These are phyloP conservation scores for Paraleonurus japonicus DNA, from an alignment of 257 asterid species.

Conservation along the genomic window DNA sequence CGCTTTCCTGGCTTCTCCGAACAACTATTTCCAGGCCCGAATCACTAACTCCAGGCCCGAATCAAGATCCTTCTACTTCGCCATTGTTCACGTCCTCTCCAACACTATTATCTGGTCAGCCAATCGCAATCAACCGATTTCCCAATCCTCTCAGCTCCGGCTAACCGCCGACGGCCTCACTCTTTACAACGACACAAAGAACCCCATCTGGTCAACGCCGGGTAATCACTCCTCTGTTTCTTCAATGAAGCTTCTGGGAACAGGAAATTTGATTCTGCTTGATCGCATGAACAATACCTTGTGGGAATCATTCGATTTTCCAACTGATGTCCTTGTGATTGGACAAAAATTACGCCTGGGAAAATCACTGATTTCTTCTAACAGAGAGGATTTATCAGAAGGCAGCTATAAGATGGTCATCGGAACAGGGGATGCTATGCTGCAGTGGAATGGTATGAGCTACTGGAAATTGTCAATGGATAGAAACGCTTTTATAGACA, in stretches of 20 bases:
- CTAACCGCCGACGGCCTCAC: slow-evolving; percentile 34
- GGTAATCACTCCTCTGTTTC: slow-evolving; percentile 21
- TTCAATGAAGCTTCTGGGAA: slow-evolving; percentile 49
- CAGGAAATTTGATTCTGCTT: slow-evolving; percentile 66
- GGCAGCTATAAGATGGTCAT: slow-evolving; percentile 49
- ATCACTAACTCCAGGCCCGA: slow-evolving; percentile 33
- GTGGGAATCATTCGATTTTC: slow-evolving; percentile 65
- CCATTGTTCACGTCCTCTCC: slow-evolving; percentile 33
- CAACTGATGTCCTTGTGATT: slow-evolving; percentile 56
- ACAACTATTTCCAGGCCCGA: slow-evolving; percentile 39
- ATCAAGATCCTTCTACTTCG: slow-evolving; percentile 33
- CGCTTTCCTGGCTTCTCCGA: slow-evolving; percentile 35
- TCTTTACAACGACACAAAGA: slow-evolving; percentile 32
- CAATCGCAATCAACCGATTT: slow-evolving; percentile 40
- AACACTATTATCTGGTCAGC: slow-evolving; percentile 41
- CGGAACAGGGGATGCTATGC: slow-evolving; percentile 42
- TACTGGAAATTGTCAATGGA: slow-evolving; percentile 74
- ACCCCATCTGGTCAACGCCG: slow-evolving; percentile 61
- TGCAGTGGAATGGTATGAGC: slow-evolving; percentile 53
- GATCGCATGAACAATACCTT: slow-evolving; percentile 28
- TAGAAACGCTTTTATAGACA: slow-evolving; percentile 28
- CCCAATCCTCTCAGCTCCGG: slow-evolving; percentile 37
- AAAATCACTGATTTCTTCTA: slow-evolving; percentile 30
- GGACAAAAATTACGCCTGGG: slow-evolving; percentile 55
- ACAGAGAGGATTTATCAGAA: slow-evolving; percentile 40